A percentile compares a stretch with the other conserved stretches of the same genome.
Evolutionary conservation across 2,329 filamentous ascomycete species (phyloP).

Genomic region (Trichoderma harzianum): DNA sequence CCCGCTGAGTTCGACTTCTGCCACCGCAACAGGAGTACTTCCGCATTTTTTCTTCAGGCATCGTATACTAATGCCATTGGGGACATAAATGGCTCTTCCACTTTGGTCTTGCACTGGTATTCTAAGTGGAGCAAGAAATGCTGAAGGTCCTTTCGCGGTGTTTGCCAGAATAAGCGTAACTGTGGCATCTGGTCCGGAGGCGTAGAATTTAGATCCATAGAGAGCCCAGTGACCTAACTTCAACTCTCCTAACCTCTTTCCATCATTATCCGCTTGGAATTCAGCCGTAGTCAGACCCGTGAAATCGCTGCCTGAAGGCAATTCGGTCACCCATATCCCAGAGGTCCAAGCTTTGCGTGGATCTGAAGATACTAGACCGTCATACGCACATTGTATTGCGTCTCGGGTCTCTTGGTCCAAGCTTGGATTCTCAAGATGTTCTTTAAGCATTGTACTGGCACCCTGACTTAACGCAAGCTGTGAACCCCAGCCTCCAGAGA

Average conservation of each 20-base stretch:
- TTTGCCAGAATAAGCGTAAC: neutral
- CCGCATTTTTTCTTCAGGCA: neutral
- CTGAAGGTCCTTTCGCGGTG: neutral
- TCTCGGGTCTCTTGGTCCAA: neutral
- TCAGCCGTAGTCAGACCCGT: neutral
- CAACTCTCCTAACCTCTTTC: accelerated
- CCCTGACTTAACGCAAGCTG: neutral
- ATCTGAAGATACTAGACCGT: neutral
- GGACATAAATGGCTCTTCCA: neutral
- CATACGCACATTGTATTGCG: neutral
- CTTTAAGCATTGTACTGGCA: neutral
- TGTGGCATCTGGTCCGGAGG: neutral
- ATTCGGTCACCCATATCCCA: neutral
- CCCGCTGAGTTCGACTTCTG: neutral
- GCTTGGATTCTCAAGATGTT: neutral
- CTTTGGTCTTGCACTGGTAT: neutral
- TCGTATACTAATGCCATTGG: neutral
- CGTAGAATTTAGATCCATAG: neutral
- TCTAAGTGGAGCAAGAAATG: neutral
- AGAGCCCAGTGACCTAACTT: neutral
- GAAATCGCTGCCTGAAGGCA: neutral
- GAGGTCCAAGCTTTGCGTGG: neutral
- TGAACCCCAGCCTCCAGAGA: neutral
- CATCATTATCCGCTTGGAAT: neutral
- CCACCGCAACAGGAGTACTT: neutral